Evolutionary conservation across 768 basidiomycete species (phyloP), one percentile per base, ranked within the genome.

Genomic region (Termitomyces titanicus): DNA sequence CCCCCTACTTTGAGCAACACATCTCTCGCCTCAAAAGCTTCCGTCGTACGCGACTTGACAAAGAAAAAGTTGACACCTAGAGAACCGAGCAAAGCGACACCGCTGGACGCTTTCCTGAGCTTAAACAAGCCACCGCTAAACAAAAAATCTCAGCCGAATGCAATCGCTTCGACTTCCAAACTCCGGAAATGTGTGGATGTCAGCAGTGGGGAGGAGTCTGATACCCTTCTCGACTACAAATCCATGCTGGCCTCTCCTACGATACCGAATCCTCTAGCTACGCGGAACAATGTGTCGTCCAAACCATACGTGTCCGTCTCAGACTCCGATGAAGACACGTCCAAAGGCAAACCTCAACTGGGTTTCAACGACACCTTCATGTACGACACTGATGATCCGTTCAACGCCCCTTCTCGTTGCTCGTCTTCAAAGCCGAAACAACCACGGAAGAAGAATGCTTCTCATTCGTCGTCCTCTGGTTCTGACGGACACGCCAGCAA

Each of bases 381-480:
- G 50, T 64, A 56, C 31, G 50, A 55, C 10, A 55, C 61, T 7
- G 60, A 57, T 33, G 56, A 57, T 48, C 53, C 52, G 13, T 49
- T 56, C 33, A 20, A 51, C 11, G 42, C 35, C 24, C 29, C 38
- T 38, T 49, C 53, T 42, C 31, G 18, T 27, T 8, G 15, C 18
- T 47, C 47, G 13, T 24, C 46, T n/a, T 37, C 54, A 0, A 49
- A 55, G 33, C 17, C 34, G 10, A 50, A 35, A 20, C 57, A 51
- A 12, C 11, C 43, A 18, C 47, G 46, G 10, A 62, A 51, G 51
- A 53, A 54, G 39, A 22, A 51, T 2, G 37, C 38, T 3, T 54
- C 57, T 17, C 24, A 9, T 12, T 48, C 18, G 11, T 58, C 53
- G 9, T 61, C 66, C 17, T 65, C 71, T 12, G 64, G 60, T 5